Conservation (phyloP, 768 basidiomycete genomes). For the Gymnopilus dilepis region DNA sequence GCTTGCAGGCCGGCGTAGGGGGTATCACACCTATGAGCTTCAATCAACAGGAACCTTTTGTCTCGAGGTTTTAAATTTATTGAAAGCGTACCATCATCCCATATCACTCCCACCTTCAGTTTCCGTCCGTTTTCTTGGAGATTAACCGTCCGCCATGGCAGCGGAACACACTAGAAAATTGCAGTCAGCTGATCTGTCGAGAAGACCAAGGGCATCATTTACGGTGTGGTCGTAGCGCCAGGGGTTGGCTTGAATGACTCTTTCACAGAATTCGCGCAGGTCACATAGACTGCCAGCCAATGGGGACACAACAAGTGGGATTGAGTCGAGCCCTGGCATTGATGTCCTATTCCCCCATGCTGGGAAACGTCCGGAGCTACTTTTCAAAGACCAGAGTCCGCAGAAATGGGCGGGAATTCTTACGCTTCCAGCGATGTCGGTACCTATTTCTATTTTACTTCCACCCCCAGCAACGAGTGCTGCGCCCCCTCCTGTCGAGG, state of each 20-base stretch:
- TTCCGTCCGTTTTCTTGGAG: slow-evolving; percentile 53
- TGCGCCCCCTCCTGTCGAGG: slow-evolving; percentile 73
- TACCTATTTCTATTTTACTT: slow-evolving; percentile 70
- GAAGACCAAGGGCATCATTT: slow-evolving; percentile 16
- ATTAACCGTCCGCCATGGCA: slow-evolving; percentile 54
- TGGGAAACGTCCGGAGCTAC: slow-evolving; percentile 63
- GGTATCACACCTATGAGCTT: slow-evolving; percentile 54
- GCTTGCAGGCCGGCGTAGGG: slow-evolving; percentile 66
- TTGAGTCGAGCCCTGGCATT: slow-evolving; percentile 60
- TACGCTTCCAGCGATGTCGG: slow-evolving; percentile 76
- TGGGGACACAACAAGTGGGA: slow-evolving; percentile 59
- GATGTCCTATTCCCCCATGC: slow-evolving; percentile 50
- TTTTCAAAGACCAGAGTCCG: slow-evolving; percentile 69
- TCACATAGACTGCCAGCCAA: slow-evolving; percentile 67
- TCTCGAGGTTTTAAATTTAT: not conserved
- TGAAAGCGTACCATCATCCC: slow-evolving; percentile 51
- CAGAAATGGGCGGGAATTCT: slow-evolving; percentile 77
- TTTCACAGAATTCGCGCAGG: slow-evolving; percentile 68
- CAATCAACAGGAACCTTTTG: not conserved
- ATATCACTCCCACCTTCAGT: slow-evolving; percentile 65
- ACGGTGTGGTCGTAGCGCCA: slow-evolving; percentile 73
- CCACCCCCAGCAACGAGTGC: slow-evolving; percentile 71
- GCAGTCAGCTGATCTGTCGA: not conserved
- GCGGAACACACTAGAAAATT: slow-evolving; percentile 48
- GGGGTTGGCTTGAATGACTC: slow-evolving; percentile 62